Evolutionary conservation across 148 eudicot genomes (phyloP).

Genomic region (Dysphania ambrosioides): DNA sequence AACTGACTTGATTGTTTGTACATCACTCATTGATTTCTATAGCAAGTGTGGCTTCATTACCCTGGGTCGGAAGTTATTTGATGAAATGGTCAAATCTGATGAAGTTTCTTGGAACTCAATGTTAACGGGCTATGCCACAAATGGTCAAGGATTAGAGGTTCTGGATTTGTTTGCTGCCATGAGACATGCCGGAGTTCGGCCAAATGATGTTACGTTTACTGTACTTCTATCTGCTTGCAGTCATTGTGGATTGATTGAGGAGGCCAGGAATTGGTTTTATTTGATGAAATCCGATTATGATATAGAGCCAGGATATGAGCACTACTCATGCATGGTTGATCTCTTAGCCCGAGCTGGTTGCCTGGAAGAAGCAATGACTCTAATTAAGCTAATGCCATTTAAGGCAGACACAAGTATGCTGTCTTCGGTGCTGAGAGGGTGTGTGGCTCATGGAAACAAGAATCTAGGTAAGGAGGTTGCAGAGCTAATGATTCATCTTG

Average conservation of each 20-base stretch:
- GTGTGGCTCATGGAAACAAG: slow-evolving; percentile 66
- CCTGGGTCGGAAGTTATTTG: slow-evolving; percentile 54
- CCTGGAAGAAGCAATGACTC: slow-evolving; percentile 52
- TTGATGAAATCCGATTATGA: slow-evolving; percentile 56
- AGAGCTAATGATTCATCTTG: slow-evolving; percentile 48
- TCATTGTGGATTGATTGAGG: slow-evolving; percentile 83
- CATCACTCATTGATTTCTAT: slow-evolving; percentile 77
- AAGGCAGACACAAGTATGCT: slow-evolving; percentile 62
- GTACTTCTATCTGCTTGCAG: slow-evolving; percentile 81
- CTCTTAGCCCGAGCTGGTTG: slow-evolving; percentile 72
- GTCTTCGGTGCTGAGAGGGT: slow-evolving; percentile 77
- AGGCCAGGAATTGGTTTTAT: slow-evolving; percentile 72
- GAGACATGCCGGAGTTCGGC: slow-evolving; percentile 43
- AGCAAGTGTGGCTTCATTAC: slow-evolving; percentile 80
- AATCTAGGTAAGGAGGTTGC: slow-evolving; percentile 56
- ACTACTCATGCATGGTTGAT: slow-evolving; percentile 90
- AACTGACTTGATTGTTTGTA: slow-evolving; percentile 51
- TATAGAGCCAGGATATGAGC: slow-evolving; percentile 65
- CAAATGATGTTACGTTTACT: slow-evolving; percentile 62
- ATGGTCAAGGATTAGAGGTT: slow-evolving; percentile 68
- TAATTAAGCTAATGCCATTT: slow-evolving; percentile 57
- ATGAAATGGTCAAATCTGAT: slow-evolving; percentile 48
- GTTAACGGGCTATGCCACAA: slow-evolving; percentile 86
- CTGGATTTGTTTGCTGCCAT: slow-evolving; percentile 56
- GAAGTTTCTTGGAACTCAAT: slow-evolving; percentile 81